Evolutionary conservation across 1,284 basidiomycete species (phyloP).

Genomic region (Baeospora myosura): DNA sequence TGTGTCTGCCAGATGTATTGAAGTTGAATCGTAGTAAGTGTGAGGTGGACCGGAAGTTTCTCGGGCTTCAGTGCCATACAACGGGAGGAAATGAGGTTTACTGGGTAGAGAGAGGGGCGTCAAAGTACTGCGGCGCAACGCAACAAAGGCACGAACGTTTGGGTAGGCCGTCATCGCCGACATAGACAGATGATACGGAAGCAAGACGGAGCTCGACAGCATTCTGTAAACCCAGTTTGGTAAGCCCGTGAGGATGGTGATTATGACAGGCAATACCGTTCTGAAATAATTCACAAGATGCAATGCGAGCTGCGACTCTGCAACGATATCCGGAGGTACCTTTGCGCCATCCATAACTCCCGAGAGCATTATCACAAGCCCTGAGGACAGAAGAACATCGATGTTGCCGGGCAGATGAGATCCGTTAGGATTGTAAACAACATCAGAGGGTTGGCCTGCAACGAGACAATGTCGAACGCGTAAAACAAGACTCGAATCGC

Average conservation of each 20-base stretch:
- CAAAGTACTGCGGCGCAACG: too few relatives aligned
- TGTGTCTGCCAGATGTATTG: conserved; percentile 42
- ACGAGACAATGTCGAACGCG: conserved; percentile 31
- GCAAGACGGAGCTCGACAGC: conserved; percentile 46
- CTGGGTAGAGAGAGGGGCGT: too few relatives aligned
- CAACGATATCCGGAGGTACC: conserved; percentile 33
- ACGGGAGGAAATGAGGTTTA: conserved; percentile 38
- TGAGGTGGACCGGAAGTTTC: conserved; percentile 26
- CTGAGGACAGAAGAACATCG: conserved; percentile 44
- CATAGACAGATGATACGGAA: conserved; percentile 41
- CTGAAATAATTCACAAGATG: conserved; percentile 46
- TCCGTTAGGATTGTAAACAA: conserved; percentile 25
- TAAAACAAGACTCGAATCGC: conserved; percentile 27
- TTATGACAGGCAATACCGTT: conserved; percentile 29
- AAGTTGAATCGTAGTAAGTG: conserved; percentile 44
- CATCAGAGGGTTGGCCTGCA: conserved; percentile 28
- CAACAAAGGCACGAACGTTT: conserved; percentile 28
- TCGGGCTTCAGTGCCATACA: conserved; percentile 25
- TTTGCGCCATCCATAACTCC: conserved; percentile 40
- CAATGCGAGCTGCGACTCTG: conserved; percentile 40
- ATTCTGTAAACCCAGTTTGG: conserved; percentile 37
- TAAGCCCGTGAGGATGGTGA: too few relatives aligned
- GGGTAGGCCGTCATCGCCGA: conserved; percentile 35
- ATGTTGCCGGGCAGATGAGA: conserved; percentile 36
- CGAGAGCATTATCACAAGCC: conserved; percentile 44